These are phyloP conservation scores for Bauhinia variegata DNA, from an alignment of 306 rosid genomes.

Conservation along the genomic window DNA sequence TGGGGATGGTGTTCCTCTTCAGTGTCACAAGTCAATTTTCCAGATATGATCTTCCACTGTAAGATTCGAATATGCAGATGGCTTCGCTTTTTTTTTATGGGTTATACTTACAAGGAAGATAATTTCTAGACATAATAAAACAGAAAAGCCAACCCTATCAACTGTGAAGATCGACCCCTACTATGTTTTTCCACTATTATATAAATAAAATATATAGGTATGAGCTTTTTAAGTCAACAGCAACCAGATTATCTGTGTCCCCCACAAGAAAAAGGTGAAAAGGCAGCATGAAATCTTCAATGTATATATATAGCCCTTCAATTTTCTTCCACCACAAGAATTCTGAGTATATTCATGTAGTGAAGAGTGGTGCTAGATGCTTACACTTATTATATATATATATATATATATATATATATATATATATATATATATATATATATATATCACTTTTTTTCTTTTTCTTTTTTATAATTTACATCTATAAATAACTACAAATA, in stretches of 20 bases:
- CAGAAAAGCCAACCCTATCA: slow-evolving; percentile 20
- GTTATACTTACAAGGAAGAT: slow-evolving; percentile 31
- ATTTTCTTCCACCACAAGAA: too few relatives aligned
- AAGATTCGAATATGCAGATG: slow-evolving; percentile 17
- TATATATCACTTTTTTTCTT: too few relatives aligned
- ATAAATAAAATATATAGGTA: background rate
- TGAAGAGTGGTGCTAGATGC: too few relatives aligned
- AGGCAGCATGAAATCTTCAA: slow-evolving; percentile 15
- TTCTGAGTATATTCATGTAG: too few relatives aligned
- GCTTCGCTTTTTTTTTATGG: slow-evolving; percentile 18
- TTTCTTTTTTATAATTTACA: too few relatives aligned
- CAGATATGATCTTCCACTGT: slow-evolving; percentile 29
- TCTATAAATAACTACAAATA: too few relatives aligned
- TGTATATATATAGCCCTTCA: background rate
- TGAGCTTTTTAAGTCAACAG: slow-evolving; percentile 26
- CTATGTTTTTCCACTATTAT: slow-evolving; percentile 27
- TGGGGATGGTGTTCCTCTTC: slow-evolving; percentile 52
- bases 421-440: too few relatives aligned
- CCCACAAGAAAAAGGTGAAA: slow-evolving; percentile 35
- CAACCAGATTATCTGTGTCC: slow-evolving; percentile 21
- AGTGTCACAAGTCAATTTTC: slow-evolving; percentile 42
- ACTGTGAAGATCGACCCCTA: background rate
- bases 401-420: too few relatives aligned
- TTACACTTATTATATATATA: too few relatives aligned
- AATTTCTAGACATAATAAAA: background rate